Evolutionary conservation across 2,329 filamentous ascomycete genomes (phyloP).

Genomic region (Botrytis tulipae): DNA sequence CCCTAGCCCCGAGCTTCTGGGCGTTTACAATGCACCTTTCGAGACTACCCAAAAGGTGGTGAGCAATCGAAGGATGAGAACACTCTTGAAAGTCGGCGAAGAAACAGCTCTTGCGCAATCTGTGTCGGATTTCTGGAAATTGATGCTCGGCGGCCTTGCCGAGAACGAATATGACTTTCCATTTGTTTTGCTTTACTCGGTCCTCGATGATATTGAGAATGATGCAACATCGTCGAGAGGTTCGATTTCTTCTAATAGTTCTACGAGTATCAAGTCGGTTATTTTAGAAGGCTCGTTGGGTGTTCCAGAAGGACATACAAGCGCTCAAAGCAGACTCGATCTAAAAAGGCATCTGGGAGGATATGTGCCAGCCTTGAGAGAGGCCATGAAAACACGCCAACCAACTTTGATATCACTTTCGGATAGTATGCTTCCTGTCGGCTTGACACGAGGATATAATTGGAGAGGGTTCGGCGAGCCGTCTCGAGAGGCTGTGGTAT

Average conservation of each 20-base stretch:
- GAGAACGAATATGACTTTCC: slow-evolving; percentile 74
- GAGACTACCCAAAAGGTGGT: slow-evolving; percentile 76
- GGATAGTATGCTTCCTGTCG: slow-evolving; percentile 60
- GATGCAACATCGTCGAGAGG: slow-evolving; percentile 50
- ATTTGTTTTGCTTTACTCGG: slow-evolving; percentile 74
- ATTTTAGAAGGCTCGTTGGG: slow-evolving; percentile 71
- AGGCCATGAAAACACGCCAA: slow-evolving; percentile 65
- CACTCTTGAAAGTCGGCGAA: slow-evolving; percentile 72
- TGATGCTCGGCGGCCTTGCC: slow-evolving; percentile 64
- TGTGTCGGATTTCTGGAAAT: slow-evolving; percentile 69
- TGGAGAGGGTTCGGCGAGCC: slow-evolving; percentile 71
- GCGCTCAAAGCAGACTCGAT: slow-evolving; percentile 62
- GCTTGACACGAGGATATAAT: slow-evolving; percentile 64
- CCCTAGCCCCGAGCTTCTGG: slow-evolving; percentile 67
- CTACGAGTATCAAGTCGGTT: slow-evolving; percentile 60
- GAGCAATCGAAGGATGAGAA: slow-evolving; percentile 73
- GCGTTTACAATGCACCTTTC: slow-evolving; percentile 69
- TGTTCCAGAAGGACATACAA: slow-evolving; percentile 60
- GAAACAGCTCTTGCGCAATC: slow-evolving; percentile 68
- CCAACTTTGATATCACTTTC: slow-evolving; percentile 66
- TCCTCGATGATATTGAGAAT: slow-evolving; percentile 59
- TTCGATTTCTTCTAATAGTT: slow-evolving; percentile 64
- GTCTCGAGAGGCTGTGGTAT: slow-evolving; percentile 69
- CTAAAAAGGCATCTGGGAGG: slow-evolving; percentile 67
- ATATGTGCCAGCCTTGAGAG: slow-evolving; percentile 73